phyloP scores from a whole-genome alignment of 331 rosid species.

The Quercus tomentella region DNA sequence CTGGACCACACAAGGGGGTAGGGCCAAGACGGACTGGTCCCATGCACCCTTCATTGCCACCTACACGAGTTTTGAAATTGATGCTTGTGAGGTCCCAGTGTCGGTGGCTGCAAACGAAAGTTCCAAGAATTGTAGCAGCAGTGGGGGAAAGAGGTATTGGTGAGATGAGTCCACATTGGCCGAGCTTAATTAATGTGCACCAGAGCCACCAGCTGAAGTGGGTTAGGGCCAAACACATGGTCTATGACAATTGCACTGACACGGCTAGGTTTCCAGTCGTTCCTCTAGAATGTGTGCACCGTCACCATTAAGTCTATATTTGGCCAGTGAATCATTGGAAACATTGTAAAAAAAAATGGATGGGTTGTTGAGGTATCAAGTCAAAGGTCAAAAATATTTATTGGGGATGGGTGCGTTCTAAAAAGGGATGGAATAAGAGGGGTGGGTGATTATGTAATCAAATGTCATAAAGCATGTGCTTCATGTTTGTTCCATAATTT shows the following conservation, averaged over 20 bases:
- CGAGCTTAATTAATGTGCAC: constrained; percentile 57
- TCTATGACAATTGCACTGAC: constrained; percentile 83
- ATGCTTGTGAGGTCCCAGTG: constrained; percentile 55
- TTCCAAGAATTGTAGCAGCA: constrained; percentile 54
- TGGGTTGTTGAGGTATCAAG: background rate
- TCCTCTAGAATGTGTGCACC: no score
- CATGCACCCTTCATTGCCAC: constrained; percentile 79
- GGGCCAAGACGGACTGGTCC: constrained; percentile 91
- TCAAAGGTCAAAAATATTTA: background rate
- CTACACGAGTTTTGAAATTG: constrained; percentile 60
- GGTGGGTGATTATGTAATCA: background rate
- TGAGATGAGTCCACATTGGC: constrained; percentile 75
- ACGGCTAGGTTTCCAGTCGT: constrained; percentile 6
- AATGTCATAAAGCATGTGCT: constrained; percentile 49
- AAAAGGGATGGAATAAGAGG: background rate
- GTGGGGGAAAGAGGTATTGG: constrained; percentile 62
- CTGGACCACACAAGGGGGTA: constrained; percentile 97
- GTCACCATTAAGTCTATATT: constrained; percentile 12
- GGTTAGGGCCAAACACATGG: constrained; percentile 87
- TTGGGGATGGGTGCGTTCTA: background rate
- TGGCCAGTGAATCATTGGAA: background rate
- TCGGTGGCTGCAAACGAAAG: constrained; percentile 34
- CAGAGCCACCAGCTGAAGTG: constrained; percentile 89
- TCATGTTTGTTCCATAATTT: constrained; percentile 44
- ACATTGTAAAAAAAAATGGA: background rate